A percentile compares a stretch with the other conserved stretches of the same genome.
phyloP scores from a whole-genome alignment of 148 eudicot genomes.

The Vaccinium vitisidaea region DNA sequence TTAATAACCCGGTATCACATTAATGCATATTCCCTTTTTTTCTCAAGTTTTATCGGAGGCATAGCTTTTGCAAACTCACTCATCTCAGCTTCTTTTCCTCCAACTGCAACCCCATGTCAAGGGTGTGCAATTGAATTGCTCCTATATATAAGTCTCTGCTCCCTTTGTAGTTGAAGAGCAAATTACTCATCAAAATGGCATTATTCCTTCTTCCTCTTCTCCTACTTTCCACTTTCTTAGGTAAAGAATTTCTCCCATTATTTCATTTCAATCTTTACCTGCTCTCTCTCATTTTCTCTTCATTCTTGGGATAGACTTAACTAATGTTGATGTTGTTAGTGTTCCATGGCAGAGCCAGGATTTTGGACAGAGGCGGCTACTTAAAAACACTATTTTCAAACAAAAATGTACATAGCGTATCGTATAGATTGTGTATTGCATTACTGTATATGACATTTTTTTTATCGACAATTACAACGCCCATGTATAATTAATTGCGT shows the following conservation, averaged over 20 bases:
- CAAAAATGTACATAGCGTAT: too few species aligned
- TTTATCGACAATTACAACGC: too few species aligned
- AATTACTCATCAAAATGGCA: background rate
- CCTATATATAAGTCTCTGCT: background rate
- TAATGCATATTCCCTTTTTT: background rate
- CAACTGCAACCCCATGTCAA: background rate
- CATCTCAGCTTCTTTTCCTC: background rate
- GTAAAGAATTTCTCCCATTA: background rate
- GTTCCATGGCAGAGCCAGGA: background rate
- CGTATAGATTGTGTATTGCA: too few species aligned
- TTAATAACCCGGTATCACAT: background rate
- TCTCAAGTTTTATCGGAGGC: background rate
- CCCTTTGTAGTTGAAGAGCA: background rate
- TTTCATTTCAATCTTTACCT: background rate
- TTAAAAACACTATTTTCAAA: background rate
- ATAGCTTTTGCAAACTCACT: background rate
- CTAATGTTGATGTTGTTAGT: background rate
- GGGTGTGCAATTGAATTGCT: background rate
- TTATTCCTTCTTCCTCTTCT: background rate
- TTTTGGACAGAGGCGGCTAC: too few species aligned
- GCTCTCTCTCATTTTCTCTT: background rate
- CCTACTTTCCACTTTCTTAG: conserved; percentile 2
- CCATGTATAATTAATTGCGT: too few species aligned
- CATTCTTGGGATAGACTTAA: background rate
- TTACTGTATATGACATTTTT: too few species aligned